Evolutionary conservation across 768 basidiomycete genomes (phyloP), one percentile per base, ranked within the genome.

Genomic region (Termitomyces sp.): DNA sequence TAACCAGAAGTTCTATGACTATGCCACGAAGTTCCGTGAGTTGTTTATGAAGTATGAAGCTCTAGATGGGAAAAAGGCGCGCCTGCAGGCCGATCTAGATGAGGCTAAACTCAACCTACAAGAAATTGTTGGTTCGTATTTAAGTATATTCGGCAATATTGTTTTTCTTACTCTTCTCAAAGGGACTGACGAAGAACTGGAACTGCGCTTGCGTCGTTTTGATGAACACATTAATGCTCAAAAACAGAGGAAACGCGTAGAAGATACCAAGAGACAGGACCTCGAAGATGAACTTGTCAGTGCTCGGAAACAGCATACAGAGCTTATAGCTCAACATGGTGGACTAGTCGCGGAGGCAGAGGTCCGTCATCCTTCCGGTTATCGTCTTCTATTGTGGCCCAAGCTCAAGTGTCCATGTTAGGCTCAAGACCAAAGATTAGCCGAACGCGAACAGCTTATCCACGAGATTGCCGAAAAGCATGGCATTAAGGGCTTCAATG

Each of bases 21-120:
- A 85, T 46, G 87, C 91, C 3, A 85, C 84, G 22, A 88, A 88
- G 66, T 97, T 98, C 68, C 82, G 92, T 57, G 91, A 97, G 70
- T 79, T 89, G 54, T 94, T 90, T 65, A 72, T 87, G 55, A 84
- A 83, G 63, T 81, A 87, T 22, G 84, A 88, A 55, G 79, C 75
- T 59, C 69, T 91, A 46, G 75, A 85, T 54, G 77, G 83, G 58
- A 82, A 80, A 64, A 87, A 87, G 65, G 67, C 74, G n/a, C 79
- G 82, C 48, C 74, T 84, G 53, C 77, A 87, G 62, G 71, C 73
- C 13, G 87, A 93, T 43, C 75, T 90, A 37, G 75, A 78, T 1
- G 82, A 86, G 29, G 77, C 85, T 6, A 81, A 79, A 55, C 76
- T 84, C 46, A 89, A 80, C 55, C 74, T 90, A 32, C 79, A 85